Evolutionary conservation across 306 rosid species (phyloP), one percentile per base, ranked within the genome.

Genomic region (Fagus sylvatica): DNA sequence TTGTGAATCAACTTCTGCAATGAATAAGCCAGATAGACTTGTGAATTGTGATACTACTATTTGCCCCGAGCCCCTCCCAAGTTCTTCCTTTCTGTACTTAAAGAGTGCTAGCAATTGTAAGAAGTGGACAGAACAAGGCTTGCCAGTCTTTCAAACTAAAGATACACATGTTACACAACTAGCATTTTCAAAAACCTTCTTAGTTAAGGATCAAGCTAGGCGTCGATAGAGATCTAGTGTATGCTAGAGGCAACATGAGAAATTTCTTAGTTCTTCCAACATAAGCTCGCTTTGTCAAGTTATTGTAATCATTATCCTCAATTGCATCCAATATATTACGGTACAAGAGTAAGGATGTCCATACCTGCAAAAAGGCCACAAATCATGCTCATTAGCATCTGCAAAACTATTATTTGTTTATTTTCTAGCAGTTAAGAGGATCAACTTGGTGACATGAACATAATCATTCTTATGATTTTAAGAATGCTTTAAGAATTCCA

Each of bases 341-440:
- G 68, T 94, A 94, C 80, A 92, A 55, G 59, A 94, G 74, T 55
- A 94, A 74, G 1, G 97, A 89, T 1, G 97, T 90, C 96, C 96
- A 94, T 53, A 91, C 97, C 98, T 93, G 81, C 80, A 84, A 42
- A 34, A 78, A 49, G 75, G 77, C 49, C 80, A 40, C 66, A 68
- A 30, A 42, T 16, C 71, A 42, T 56, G 36, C 41, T 2, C 48
- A 3, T 56, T 9, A 43, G 43, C 57, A n/a, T 46, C 65, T 69
- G 48, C 72, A 42, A 22, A 22, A 22, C 28, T 22, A 22, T 22
- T 22, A 6, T 33, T 5, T 33, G 11, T 8, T 33, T 4, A 1
- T 34, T 4, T 64, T 32, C 4, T 11, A 32, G 17, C n/a, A 64
- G 37, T 32, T 34, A 5, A 66, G 9, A 22, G 11, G 7, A 37